Percentiles rank a stretch among this genome's conserved stretches.
phyloP scores from a whole-genome alignment of 148 eudicot genomes.

The Dianthus caryophyllus region DNA sequence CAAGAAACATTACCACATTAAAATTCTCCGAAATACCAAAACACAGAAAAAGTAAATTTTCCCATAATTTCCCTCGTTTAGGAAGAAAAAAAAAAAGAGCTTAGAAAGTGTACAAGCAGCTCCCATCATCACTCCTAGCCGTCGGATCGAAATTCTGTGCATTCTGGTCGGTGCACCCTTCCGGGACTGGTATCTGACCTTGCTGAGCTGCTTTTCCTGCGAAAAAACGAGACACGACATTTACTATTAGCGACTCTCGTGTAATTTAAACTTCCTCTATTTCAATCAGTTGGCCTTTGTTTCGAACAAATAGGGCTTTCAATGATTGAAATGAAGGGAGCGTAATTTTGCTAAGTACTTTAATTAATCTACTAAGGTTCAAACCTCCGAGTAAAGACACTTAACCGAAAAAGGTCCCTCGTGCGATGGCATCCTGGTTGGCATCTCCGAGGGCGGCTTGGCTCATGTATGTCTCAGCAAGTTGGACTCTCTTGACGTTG shows the following conservation, averaged over 20 bases:
- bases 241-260: not conserved
- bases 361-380: not conserved
- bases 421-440: constrained; percentile 56
- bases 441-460: constrained; percentile 92
- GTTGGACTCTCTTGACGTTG: constrained; percentile 93
- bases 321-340: not conserved
- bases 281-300: not conserved
- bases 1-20: constrained; percentile 17
- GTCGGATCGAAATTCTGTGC: constrained; percentile 70
- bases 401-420: constrained; percentile 71
- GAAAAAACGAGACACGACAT: not conserved
- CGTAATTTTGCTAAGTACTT: no score
- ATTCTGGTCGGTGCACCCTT: constrained; percentile 76
- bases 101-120: constrained; percentile 57
- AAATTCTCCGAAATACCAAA: constrained; percentile 7
- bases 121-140: constrained; percentile 88
- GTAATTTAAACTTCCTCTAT: not conserved
- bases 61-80: constrained; percentile 1
- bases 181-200: constrained; percentile 54
- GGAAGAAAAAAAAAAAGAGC: constrained; percentile 9
- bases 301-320: no score
- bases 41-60: not conserved
- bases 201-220: constrained; percentile 87
- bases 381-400: constrained; percentile 22
- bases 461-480: constrained; percentile 70